Conservation (phyloP, 2,329 filamentous ascomycete species). For the Ophiostoma ulmi region DNA sequence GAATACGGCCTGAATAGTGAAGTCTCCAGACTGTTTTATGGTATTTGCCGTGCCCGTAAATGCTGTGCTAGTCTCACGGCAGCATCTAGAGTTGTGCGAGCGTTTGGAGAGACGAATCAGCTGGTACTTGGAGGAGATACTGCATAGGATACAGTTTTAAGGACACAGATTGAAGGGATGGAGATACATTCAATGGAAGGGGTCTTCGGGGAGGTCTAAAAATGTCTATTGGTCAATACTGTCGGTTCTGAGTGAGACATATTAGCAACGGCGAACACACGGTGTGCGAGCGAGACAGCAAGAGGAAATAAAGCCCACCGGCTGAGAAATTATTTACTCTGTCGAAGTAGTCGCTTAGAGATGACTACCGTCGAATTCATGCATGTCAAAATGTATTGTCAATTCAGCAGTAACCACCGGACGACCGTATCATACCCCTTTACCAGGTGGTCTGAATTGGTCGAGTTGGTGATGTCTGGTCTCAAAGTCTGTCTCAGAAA, state of each 20-base stretch:
- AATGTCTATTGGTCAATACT: background rate
- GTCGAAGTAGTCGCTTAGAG: no score
- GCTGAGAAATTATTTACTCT: background rate
- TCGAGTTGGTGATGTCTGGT: no score
- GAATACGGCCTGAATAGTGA: background rate
- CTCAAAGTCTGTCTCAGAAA: no score
- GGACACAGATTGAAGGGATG: background rate
- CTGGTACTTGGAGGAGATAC: background rate
- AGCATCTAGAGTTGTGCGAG: background rate
- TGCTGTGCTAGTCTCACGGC: slow-evolving; percentile 7
- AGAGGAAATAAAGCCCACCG: background rate
- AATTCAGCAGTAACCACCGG: no score
- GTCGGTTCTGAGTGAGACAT: background rate
- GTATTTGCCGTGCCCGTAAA: background rate
- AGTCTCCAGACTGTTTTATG: background rate
- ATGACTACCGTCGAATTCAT: no score
- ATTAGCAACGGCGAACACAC: background rate
- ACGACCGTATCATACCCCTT: no score
- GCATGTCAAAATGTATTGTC: no score
- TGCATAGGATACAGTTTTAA: background rate
- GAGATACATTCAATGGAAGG: background rate
- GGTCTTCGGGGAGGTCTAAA: background rate
- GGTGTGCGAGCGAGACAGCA: background rate
- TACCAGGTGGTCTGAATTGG: no score
- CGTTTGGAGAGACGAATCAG: slow-evolving; percentile 1